Conservation (phyloP, 2,329 filamentous ascomycete genomes). For the Parastagonospora avenae region DNA sequence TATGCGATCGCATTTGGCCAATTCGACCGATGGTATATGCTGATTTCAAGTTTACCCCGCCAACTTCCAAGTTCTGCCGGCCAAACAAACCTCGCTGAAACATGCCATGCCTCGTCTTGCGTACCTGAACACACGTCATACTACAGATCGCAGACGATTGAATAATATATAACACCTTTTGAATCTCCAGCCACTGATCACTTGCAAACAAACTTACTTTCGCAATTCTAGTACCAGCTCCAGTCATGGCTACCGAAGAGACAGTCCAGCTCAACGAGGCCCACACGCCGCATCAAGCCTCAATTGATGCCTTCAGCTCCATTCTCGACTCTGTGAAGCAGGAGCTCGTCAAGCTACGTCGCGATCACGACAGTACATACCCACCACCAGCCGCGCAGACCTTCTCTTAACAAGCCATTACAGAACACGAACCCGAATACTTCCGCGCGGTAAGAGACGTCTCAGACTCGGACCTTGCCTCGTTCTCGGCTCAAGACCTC, state of each 20-base stretch:
- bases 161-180: not conserved
- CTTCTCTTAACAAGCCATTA: not conserved
- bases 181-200: not conserved
- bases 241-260: constrained; percentile 44
- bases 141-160: not conserved
- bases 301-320: constrained; percentile 39
- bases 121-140: constrained; percentile 11
- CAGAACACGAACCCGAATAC: constrained; percentile 46
- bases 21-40: not conserved
- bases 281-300: constrained; percentile 43
- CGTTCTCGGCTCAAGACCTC: constrained; percentile 33
- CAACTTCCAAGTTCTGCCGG: constrained; percentile 4
- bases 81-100: constrained; percentile 3
- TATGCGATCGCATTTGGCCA: not conserved
- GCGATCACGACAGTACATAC: constrained; percentile 39
- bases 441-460: constrained; percentile 47
- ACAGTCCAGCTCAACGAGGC: constrained; percentile 38
- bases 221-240: not conserved
- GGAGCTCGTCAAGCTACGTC: constrained; percentile 41
- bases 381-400: not conserved
- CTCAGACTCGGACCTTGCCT: constrained; percentile 43
- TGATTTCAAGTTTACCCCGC: not conserved
- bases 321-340: constrained; percentile 39
- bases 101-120: constrained; percentile 5
- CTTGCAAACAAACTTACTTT: not conserved